Evolutionary conservation across 2,329 filamentous ascomycete genomes (phyloP).

Genomic region (Aplosporella prunicola): DNA sequence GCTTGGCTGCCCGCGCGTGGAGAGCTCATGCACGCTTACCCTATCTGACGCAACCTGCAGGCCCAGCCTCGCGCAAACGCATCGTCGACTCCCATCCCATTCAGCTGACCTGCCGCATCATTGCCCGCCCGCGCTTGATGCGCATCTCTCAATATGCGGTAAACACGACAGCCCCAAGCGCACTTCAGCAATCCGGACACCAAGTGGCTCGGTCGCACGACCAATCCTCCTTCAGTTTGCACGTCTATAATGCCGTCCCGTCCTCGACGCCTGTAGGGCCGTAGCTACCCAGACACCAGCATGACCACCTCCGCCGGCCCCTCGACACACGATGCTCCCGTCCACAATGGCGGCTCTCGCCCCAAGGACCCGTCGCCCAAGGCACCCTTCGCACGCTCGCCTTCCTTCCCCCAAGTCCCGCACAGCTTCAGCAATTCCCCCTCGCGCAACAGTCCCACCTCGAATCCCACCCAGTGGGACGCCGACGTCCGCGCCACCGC

Average conservation of each 20-base stretch:
- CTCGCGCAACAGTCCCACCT: constrained; percentile 32
- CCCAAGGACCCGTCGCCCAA: constrained; percentile 5
- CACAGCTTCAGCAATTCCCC: constrained; percentile 27
- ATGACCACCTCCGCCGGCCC: constrained; percentile 9
- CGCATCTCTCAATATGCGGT: constrained; percentile 12
- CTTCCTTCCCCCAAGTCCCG: constrained; percentile 11
- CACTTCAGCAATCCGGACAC: constrained; percentile 8
- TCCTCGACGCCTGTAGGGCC: constrained; percentile 9
- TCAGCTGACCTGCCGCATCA: constrained; percentile 13
- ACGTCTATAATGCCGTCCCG: constrained; percentile 11
- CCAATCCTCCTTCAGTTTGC: constrained; percentile 5
- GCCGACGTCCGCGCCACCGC: no score
- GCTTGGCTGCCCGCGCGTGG: constrained; percentile 9
- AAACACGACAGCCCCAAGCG: constrained; percentile 12
- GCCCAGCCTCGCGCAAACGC: constrained; percentile 10
- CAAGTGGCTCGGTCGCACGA: constrained; percentile 12
- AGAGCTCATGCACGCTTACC: constrained; percentile 11
- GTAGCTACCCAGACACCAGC: constrained; percentile 8
- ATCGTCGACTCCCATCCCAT: constrained; percentile 11
- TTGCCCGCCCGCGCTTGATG: constrained; percentile 12
- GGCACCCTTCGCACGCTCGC: constrained; percentile 8
- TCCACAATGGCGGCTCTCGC: constrained; percentile 9
- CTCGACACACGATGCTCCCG: constrained; percentile 9
- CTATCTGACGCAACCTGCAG: constrained; percentile 9
- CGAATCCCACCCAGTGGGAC: constrained; percentile 34